Evolutionary conservation across 352 stramenopile genomes (phyloP).

Genomic region (Globisporangium uncinulatum): DNA sequence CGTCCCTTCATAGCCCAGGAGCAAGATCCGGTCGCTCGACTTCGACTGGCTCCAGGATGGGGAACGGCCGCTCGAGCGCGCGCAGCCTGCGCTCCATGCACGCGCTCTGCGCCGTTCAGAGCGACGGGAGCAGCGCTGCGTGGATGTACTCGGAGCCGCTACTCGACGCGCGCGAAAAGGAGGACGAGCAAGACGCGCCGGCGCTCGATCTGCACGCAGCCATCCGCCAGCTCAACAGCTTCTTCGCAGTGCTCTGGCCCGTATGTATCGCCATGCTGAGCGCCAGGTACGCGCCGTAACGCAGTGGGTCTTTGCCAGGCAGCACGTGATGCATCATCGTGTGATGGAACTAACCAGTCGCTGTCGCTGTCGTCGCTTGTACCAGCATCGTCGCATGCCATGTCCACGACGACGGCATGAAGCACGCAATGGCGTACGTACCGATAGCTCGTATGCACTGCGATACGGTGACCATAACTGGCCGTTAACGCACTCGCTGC

Average conservation of each 20-base stretch:
- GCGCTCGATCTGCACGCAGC: constrained; percentile 25
- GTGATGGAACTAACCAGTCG: background rate
- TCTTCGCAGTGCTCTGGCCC: constrained; percentile 68
- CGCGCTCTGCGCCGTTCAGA: constrained; percentile 21
- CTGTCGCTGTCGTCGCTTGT: background rate
- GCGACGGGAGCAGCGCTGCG: constrained; percentile 20
- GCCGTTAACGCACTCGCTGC: background rate
- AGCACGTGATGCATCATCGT: too few species aligned
- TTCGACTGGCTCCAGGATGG: constrained; percentile 17
- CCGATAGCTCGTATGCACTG: background rate
- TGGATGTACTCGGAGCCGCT: constrained; percentile 53
- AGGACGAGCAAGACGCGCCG: constrained; percentile 11
- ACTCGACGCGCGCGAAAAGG: constrained; percentile 15
- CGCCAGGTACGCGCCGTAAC: constrained; percentile 27
- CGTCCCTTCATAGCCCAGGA: background rate
- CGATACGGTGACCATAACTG: background rate
- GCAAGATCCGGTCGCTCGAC: background rate
- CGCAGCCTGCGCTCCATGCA: constrained; percentile 21
- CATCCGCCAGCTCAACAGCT: constrained; percentile 68
- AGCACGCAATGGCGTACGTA: constrained; percentile 51
- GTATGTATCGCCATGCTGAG: constrained; percentile 70
- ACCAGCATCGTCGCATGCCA: constrained; percentile 46
- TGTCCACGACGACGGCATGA: constrained; percentile 37
- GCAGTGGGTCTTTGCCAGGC: background rate
- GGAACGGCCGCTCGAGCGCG: constrained; percentile 29